These are phyloP conservation scores for Stemphylium beticola DNA, from an alignment of 2,329 filamentous ascomycete species.

Conservation along the genomic window DNA sequence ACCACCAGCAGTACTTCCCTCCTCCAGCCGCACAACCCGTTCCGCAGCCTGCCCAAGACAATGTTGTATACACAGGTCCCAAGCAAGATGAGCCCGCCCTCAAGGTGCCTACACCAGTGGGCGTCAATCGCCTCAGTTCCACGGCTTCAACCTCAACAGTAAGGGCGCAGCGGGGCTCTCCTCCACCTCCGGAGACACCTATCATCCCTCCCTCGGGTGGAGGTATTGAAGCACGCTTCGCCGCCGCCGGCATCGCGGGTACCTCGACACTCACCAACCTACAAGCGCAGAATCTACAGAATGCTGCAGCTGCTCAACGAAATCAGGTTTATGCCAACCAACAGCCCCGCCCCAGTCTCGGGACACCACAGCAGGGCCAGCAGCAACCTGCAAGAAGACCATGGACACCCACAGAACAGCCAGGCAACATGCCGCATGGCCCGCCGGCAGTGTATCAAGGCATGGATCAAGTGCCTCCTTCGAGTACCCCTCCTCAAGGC, in stretches of 20 bases:
- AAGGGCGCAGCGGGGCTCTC: constrained; percentile 87
- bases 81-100: constrained; percentile 48
- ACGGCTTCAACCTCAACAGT: constrained; percentile 94
- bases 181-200: constrained; percentile 92
- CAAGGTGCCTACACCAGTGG: constrained; percentile 59
- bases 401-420: constrained; percentile 94
- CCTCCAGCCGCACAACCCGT: constrained; percentile 36
- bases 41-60: background rate
- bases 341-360: constrained; percentile 55
- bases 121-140: constrained; percentile 71
- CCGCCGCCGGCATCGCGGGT: constrained; percentile 87
- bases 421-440: constrained; percentile 84
- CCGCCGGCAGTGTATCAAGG: constrained; percentile 93
- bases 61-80: constrained; percentile 19
- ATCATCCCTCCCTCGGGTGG: constrained; percentile 76
- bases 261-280: constrained; percentile 81
- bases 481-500: constrained; percentile 49
- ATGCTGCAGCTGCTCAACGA: constrained; percentile 80
- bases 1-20: constrained; percentile 69
- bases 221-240: constrained; percentile 90
- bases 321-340: constrained; percentile 72
- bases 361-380: constrained; percentile 51
- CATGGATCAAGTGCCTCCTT: constrained; percentile 66
- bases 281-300: constrained; percentile 75
- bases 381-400: constrained; percentile 65